Evolutionary conservation across 345 rosid genomes (phyloP).

Genomic region (Viola odorata): DNA sequence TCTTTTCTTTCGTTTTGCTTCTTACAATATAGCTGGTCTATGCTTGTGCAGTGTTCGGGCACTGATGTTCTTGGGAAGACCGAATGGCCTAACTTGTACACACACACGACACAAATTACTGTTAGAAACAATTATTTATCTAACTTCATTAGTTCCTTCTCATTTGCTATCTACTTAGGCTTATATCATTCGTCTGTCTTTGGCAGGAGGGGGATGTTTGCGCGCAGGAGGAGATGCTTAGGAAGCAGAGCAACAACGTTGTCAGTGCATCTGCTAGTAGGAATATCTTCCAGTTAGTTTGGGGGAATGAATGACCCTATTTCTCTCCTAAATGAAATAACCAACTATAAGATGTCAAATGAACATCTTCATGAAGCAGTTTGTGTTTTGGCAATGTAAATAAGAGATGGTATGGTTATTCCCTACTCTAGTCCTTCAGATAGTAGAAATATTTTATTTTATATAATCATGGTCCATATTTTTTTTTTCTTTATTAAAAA

Average conservation of each 20-base stretch:
- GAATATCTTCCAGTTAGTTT: constrained; percentile 54
- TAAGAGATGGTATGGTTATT: background rate
- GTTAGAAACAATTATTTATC: background rate
- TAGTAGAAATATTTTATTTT: no score
- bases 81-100: no score
- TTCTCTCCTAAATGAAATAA: background rate
- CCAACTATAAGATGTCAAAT: background rate
- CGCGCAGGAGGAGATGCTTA: constrained; percentile 68
- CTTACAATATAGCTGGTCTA: no score
- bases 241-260: constrained; percentile 46
- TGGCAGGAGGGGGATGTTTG: constrained; percentile 50
- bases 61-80: no score
- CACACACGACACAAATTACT: no score
- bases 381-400: background rate
- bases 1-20: no score
- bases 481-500: no score
- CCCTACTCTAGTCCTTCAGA: background rate
- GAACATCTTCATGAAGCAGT: background rate
- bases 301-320: constrained; percentile 29
- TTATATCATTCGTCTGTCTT: background rate
- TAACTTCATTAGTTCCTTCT: background rate
- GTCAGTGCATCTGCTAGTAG: constrained; percentile 49
- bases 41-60: no score
- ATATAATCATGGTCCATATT: no score
- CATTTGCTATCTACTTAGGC: background rate